Percentiles rank a stretch among this genome's conserved stretches.
Evolutionary conservation across 169 alveolate genomes (phyloP).

Genomic region (Plasmodium vivax): DNA sequence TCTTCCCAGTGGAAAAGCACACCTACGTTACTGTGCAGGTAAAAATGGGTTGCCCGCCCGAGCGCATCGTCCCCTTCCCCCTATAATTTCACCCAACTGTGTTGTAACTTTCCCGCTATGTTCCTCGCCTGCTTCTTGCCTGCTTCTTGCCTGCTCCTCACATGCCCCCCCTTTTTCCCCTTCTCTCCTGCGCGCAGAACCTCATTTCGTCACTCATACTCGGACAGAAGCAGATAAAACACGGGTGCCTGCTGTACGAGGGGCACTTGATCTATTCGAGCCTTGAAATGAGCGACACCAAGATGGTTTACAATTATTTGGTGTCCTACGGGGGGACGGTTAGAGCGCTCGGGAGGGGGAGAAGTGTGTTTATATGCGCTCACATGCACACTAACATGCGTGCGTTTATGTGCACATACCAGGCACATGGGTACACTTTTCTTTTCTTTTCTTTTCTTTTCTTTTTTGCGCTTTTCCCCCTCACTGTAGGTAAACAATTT

Average conservation of each 20-base stretch:
- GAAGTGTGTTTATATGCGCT: too few relatives aligned
- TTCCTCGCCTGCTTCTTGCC: background rate
- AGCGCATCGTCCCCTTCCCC: background rate
- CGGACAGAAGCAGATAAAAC: constrained; percentile 33
- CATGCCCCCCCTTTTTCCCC: background rate
- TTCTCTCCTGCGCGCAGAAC: background rate
- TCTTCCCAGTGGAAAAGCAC: constrained; percentile 63
- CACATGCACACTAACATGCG: background rate
- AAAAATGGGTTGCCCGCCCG: background rate
- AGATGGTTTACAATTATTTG: constrained; percentile 53
- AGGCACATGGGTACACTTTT: background rate
- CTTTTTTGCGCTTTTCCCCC: background rate
- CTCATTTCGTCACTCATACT: constrained; percentile 43
- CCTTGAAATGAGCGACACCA: constrained; percentile 33
- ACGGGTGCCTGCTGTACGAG: constrained; percentile 44
- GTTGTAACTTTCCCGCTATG: background rate
- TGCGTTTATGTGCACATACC: background rate
- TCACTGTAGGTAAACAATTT: constrained; percentile 49
- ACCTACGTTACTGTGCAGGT: constrained; percentile 64
- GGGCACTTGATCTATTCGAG: constrained; percentile 65
- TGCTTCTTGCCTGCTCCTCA: background rate
- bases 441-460: background rate
- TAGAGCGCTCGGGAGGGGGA: background rate
- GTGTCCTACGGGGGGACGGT: constrained; percentile 63
- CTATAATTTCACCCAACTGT: background rate